Percentiles rank a stretch among this genome's conserved stretches.
Conservation (phyloP, 2,329 filamentous ascomycete species). For the Pseudocercospora fijiensis region DNA sequence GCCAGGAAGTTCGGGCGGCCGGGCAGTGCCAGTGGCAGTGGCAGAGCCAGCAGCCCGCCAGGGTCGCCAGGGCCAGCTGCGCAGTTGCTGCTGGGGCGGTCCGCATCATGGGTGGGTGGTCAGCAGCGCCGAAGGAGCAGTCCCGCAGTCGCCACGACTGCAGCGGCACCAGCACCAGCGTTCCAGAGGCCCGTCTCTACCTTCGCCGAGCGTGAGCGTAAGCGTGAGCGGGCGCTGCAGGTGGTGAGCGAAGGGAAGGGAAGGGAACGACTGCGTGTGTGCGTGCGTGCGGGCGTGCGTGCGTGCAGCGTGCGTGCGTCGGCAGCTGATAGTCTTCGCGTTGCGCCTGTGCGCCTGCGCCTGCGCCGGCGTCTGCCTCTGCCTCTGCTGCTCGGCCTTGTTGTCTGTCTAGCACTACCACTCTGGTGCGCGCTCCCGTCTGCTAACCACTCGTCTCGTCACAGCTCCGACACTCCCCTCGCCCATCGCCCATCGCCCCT, state of each 20-base stretch:
- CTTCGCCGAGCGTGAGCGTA: slow-evolving; percentile 2
- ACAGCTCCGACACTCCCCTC: not conserved
- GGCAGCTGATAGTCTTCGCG: not conserved
- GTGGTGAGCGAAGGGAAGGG: not conserved
- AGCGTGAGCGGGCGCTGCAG: not conserved
- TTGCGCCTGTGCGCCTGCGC: not conserved
- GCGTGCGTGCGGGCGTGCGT: too few relatives aligned
- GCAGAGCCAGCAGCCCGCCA: too few relatives aligned
- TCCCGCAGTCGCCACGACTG: slow-evolving; percentile 7
- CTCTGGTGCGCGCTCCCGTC: not conserved
- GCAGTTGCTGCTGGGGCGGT: slow-evolving; percentile 8
- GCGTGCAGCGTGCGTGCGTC: not conserved
- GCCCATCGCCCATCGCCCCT: not conserved
- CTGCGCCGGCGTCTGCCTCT: not conserved
- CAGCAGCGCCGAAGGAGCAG: slow-evolving; percentile 8
- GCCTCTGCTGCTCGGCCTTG: not conserved
- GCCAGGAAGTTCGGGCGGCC: not conserved
- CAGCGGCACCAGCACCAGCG: slow-evolving; percentile 1
- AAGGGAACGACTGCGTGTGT: not conserved
- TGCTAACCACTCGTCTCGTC: slow-evolving; percentile 8
- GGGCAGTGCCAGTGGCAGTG: too few relatives aligned
- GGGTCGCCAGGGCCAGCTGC: too few relatives aligned
- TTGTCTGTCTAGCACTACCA: not conserved
- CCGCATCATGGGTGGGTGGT: slow-evolving; percentile 7
- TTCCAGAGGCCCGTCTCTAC: not conserved